These are phyloP conservation scores for Sarocladium kiliense DNA, from an alignment of 2,329 filamentous ascomycete species.

Conservation along the genomic window DNA sequence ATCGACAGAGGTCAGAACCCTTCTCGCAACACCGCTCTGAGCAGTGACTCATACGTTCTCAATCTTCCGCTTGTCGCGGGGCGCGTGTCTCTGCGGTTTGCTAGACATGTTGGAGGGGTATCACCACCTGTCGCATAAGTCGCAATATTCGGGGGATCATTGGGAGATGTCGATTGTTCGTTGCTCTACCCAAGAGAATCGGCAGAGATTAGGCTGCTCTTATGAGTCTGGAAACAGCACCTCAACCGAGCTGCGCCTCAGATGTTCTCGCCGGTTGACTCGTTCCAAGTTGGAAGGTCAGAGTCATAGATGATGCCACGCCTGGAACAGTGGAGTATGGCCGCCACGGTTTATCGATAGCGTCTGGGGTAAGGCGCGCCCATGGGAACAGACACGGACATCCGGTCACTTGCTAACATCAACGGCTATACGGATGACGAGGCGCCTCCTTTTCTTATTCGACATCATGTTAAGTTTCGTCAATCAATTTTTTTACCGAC, in stretches of 20 bases:
- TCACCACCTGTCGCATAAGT: background rate
- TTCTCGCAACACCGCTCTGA: background rate
- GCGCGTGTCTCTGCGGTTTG: slow-evolving; percentile 56
- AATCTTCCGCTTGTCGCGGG: slow-evolving; percentile 78
- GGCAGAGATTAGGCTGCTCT: background rate
- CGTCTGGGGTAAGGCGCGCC: slow-evolving; percentile 1
- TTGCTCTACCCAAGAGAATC: background rate
- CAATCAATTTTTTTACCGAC: too few relatives aligned
- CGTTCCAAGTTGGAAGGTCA: background rate
- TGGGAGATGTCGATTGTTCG: slow-evolving; percentile 7
- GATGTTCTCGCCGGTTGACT: slow-evolving; percentile 9
- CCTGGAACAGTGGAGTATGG: background rate
- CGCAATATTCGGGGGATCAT: slow-evolving; percentile 23
- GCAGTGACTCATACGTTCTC: slow-evolving; percentile 58
- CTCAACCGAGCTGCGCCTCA: background rate
- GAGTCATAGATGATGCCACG: slow-evolving; percentile 9
- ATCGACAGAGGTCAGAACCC: background rate
- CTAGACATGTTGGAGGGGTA: slow-evolving; percentile 37
- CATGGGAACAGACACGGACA: too few relatives aligned
- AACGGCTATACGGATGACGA: too few relatives aligned
- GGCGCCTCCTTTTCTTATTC: too few relatives aligned
- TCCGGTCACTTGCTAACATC: too few relatives aligned
- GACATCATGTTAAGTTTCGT: too few relatives aligned
- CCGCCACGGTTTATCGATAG: slow-evolving; percentile 3
- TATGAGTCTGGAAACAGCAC: background rate